Evolutionary conservation across 2,329 filamentous ascomycete species (phyloP), one percentile per base, ranked within the genome.

Genomic region (Periconia digitata): DNA sequence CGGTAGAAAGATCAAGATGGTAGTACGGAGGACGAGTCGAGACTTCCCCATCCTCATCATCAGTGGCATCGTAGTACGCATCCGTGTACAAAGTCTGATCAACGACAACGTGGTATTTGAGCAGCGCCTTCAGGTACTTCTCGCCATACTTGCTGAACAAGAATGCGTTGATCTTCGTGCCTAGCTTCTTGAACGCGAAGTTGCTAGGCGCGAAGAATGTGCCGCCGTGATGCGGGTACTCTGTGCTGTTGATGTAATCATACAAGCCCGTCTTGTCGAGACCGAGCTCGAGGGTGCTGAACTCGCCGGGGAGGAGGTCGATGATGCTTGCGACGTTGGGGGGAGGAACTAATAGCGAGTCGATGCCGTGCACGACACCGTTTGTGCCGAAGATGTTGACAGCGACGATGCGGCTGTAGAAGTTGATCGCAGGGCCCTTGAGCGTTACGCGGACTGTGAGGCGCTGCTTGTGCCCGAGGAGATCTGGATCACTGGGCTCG

Each of bases 121-220:
- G 76, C 39, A 96, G 75, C 0, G 89, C 89, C 56, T 82, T 84
- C 16, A 96, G 80, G 66, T 90, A 95, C 69, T 85, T 85, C 54
- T 80, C 76, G 1, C 92, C 92, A 44, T 79, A 81, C 22, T 82
- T 76, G 49, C 86, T 89, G 79, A 96, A 96, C 3, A 96, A 78
- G 79, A 95, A 96, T 18, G 85, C 88, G 64, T 92, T 95, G 60
- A 86, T 82, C 46, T 70, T 77, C 1, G 82, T 79, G 0, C 90
- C 90, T 1, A 96, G 84, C 56, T 82, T 82, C 60, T 80, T 66
- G 75, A 92, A 96, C n/a, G 91, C 92, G 4, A 72, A 74, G 78
- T 96, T 96, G 39, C 81, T 83, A 0, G 92, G 91, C 0, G 87
- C 88, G 62, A 96, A 95, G 51, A 94, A 67, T 2, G 91, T 96